Evolutionary conservation across 768 basidiomycete genomes (phyloP).

Genomic region (Cystoderma amianthinum): DNA sequence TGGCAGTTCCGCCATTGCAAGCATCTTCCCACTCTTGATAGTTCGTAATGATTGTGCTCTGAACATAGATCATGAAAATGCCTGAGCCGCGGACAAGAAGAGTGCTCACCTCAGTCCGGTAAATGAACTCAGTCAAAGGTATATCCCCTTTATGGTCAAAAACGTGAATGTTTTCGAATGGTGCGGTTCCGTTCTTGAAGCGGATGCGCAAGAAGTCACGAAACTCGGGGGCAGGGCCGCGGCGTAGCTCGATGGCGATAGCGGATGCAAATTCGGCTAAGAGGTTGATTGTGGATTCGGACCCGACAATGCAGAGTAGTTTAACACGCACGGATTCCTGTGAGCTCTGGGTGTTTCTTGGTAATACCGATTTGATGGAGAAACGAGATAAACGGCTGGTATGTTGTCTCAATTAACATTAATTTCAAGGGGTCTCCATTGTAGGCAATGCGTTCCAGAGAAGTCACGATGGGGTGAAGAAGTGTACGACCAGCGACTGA

Average conservation of each 20-base stretch:
- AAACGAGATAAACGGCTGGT: slow-evolving; percentile 88
- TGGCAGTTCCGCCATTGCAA: no score
- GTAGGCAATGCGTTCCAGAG: slow-evolving; percentile 74
- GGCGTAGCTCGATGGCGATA: slow-evolving; percentile 72
- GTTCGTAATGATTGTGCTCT: no score
- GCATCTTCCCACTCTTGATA: no score
- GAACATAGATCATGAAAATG: no score
- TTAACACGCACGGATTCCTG: slow-evolving; percentile 53
- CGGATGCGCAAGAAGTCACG: slow-evolving; percentile 80
- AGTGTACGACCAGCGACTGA: slow-evolving; percentile 83
- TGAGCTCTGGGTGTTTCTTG: slow-evolving; percentile 50
- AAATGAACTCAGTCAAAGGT: slow-evolving; percentile 80
- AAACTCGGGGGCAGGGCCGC: slow-evolving; percentile 65
- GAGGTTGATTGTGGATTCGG: background rate
- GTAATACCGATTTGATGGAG: slow-evolving; percentile 69
- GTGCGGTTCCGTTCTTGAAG: slow-evolving; percentile 76
- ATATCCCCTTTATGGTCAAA: slow-evolving; percentile 74
- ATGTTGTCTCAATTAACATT: slow-evolving; percentile 72
- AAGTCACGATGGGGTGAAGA: slow-evolving; percentile 60
- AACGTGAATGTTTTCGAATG: slow-evolving; percentile 63
- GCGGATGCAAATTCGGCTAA: slow-evolving; percentile 71
- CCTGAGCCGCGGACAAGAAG: background rate
- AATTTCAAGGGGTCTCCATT: slow-evolving; percentile 76
- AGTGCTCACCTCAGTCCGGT: slow-evolving; percentile 61
- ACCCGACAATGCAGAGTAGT: background rate